These are phyloP conservation scores for Kernera saxatilis DNA, from an alignment of 345 rosid genomes.

Conservation along the genomic window DNA sequence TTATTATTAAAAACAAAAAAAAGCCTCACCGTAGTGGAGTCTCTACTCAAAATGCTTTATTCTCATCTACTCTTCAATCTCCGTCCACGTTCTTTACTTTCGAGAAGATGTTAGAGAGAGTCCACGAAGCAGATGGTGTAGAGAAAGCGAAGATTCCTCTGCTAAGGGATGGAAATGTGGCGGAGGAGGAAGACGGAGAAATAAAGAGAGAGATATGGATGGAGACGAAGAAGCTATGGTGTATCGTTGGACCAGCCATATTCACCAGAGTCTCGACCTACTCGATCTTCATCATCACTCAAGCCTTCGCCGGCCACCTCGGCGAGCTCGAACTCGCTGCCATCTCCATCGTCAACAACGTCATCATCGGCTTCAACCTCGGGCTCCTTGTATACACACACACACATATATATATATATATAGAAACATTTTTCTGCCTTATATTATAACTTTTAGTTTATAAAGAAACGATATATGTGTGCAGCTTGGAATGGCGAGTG, in stretches of 20 bases:
- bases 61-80: neutral
- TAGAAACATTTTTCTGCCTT: neutral
- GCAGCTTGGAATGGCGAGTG: slow-evolving; percentile 77
- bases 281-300: slow-evolving; percentile 43
- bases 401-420: neutral
- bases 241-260: slow-evolving; percentile 54
- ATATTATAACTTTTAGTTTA: neutral
- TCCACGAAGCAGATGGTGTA: neutral
- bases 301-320: slow-evolving; percentile 78
- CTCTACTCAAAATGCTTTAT: neutral
- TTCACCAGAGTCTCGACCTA: slow-evolving; percentile 40
- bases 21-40: neutral
- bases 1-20: too few species aligned
- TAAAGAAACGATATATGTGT: neutral
- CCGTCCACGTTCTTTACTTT: neutral
- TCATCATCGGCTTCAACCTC: slow-evolving; percentile 61
- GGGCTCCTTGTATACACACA: slow-evolving; percentile 56
- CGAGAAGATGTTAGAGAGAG: slow-evolving; percentile 3
- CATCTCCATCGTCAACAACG: slow-evolving; percentile 57
- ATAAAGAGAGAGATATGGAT: slow-evolving; percentile 26
- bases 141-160: slow-evolving; percentile 2
- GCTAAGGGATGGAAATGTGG: neutral
- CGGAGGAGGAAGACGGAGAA: neutral
- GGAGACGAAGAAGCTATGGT: slow-evolving; percentile 56
- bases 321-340: slow-evolving; percentile 84